Base-by-base conservation (phyloP, 768 basidiomycete genomes). In the Tulasnella calospora region DNA sequence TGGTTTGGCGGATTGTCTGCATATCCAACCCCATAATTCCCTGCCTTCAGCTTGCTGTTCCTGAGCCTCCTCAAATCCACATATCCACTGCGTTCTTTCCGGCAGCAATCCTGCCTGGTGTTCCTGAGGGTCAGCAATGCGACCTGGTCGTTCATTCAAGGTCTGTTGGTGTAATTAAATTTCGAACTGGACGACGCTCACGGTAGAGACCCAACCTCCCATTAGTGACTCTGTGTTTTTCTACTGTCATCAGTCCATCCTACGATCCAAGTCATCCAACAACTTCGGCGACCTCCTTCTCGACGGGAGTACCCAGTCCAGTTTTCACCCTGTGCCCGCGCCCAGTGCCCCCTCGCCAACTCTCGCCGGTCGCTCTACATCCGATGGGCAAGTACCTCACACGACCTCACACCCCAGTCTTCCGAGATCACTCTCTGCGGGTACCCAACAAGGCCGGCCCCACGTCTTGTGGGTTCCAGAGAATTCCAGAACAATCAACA, bases 141-240 rank as follows among this genome's bases (percentile, higher is more conserved):
- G 75, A 76, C 30, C 17, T 76, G n/a, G 57, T 70, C 15, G 19
- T 76, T 10, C 40, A 41, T 51, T 61, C 75, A 33, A 74, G 73
- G 73, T 74, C 8, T 9, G 73, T 9, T 3, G n/a, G 6, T 47
- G 27, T 41, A 51, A 67, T 67, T 67, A 33, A 27, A 67, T 67
- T 74, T 74, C 51, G 33, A 74, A 47, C 51, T 55, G 73, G 33
- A 41, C 38, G 51, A 44, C 30, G 51, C 51, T 74, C 33, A 44
- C 51, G 30, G 33, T 74, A 74, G 21, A 12, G 15, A 23, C 15
- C 9, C 33, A 13, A 67, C 30, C 61, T 33, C 27, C 27, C 19
- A 55, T 27, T 61, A 71, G 70, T 40, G 94, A 95, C 82, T 88
- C 88, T n/a, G 92, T 95, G 47, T 93, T 94, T 84, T 95, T 95